Base-by-base conservation (phyloP, 2,329 filamentous ascomycete genomes). In the Aspergillus intermedius region DNA sequence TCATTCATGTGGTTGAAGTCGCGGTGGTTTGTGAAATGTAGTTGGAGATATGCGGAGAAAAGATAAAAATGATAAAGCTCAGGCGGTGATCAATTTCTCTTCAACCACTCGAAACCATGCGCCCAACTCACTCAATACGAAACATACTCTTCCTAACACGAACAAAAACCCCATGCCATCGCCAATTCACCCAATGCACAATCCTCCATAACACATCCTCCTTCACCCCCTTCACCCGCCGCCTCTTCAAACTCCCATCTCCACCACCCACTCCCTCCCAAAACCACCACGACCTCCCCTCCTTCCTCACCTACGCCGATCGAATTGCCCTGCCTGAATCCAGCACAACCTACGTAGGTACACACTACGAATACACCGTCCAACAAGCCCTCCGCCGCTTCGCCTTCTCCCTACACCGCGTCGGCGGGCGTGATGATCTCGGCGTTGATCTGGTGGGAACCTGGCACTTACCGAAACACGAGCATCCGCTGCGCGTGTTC, bases 361-460 rank as follows among this genome's bases (percentile, higher is more conserved):
- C 72, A 3, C 61, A 67, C 49, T 76, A 76, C 60, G 74, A 76
- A 58, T 75, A 75, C 51, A 70, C 67, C 6, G 65, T 73, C 5
- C 66, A 67, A 28, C 44, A 62, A 25, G 67, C 62, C 32, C 66
- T 76, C 15, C 69, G 63, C 30, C 61, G 56, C 19, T 68, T 65
- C 30, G 65, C 62, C n/a, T 65, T 76, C 50, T 50, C 60, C 13
- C 65, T 75, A 1, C 57, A 65, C 50, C 72, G 73, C 28, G 65
- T 72, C 40, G 74, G 74, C 54, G 72, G 73, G 39, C 68, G 71
- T 49, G 65, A 67, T 13, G 74, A 76, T 54, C 64, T 64, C 37
- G 74, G 74, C 44, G 72, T 75, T 50, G 74, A 76, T 50, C 70
- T 76, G 3, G 55, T 73, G 5, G 74, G 73, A 42, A 68, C 67